Evolutionary conservation across 345 rosid genomes (phyloP), one percentile per base, ranked within the genome.

Genomic region (Melastoma malabathricum): DNA sequence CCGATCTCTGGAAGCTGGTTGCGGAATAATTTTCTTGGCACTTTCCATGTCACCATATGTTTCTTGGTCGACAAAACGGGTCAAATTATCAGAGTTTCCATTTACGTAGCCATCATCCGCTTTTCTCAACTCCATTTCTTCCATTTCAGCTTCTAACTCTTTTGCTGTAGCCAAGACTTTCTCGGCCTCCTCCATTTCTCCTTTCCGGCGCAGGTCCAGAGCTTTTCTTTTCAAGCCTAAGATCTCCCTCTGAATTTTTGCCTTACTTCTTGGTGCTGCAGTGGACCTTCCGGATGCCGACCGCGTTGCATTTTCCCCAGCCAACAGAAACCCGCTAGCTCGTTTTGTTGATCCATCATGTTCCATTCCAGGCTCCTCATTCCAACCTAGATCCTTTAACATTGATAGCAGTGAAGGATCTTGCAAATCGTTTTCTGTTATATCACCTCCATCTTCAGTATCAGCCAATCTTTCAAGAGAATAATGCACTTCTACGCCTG

Each of bases 381-480:
- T 68, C 88, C 78, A 72, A n/a, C 86, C 84, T 56, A 84, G 58
- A 61, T 64, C 72, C 44, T 66, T 74, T 43, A 84, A 69, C 59
- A 72, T 59, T 0, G 77, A 77, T 45, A 73, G 66, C 29, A 78
- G 41, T 15, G 70, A 22, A 14, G 86, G 84, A 57, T 76, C 86
- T 56, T 52, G 70, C 85, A 80, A 75, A 66, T 80, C 84, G 46
- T 69, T 60, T 54, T 72, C 89, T 20, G 80, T 72, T 61, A 78
- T 71, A 47, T 46, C 72, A 45, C 54, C 68, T 15, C 53, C 69
- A 52, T 67, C 77, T 55, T 49, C 80, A 57, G 45, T 78, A 48
- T 50, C 68, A 15, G 49, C 59, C 15, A 61, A 51, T 57, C 54
- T 66, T 47, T 48, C 57, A 29, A 49, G 16, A 56, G 72, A 29